phyloP scores from a whole-genome alignment of 2,329 filamentous ascomycete genomes.

The Paracoccidioides brasiliensis region DNA sequence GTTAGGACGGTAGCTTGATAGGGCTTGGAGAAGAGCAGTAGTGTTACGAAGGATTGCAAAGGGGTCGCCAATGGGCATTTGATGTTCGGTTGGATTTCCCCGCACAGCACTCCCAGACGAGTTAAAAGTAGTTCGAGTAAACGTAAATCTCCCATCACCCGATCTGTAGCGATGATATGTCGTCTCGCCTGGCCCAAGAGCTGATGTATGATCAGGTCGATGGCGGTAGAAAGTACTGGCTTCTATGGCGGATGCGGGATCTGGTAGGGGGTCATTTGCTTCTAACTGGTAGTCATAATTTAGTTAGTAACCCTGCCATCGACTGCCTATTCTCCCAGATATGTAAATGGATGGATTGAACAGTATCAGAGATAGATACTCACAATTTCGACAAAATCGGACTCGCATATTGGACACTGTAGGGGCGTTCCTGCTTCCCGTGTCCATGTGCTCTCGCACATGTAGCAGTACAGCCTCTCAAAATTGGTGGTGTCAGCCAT shows the following conservation, averaged over 20 bases:
- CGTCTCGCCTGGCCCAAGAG: constrained; percentile 10
- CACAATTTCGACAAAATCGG: constrained; percentile 79
- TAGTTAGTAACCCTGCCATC: background rate
- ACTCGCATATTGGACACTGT: constrained; percentile 61
- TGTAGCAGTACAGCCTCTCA: constrained; percentile 64
- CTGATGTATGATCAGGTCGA: background rate
- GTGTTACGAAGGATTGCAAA: background rate
- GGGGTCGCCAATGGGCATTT: background rate
- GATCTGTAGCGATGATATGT: constrained; percentile 32
- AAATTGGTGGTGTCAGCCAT: constrained; percentile 23
- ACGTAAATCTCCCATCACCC: constrained; percentile 33
- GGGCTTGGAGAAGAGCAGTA: background rate
- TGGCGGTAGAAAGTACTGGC: background rate
- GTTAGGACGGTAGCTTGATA: background rate
- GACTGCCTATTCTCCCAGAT: background rate
- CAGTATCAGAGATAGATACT: constrained; percentile 23
- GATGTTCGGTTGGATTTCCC: constrained; percentile 6
- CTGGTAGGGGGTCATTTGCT: background rate
- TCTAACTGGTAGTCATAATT: background rate
- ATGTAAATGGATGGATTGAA: background rate
- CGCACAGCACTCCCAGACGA: constrained; percentile 13
- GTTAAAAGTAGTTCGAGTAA: constrained; percentile 22
- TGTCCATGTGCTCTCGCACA: constrained; percentile 71
- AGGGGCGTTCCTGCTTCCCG: constrained; percentile 50
- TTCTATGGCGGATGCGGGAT: background rate